Base-by-base conservation (phyloP, 768 basidiomycete species). In the Amanita brunnescens region DNA sequence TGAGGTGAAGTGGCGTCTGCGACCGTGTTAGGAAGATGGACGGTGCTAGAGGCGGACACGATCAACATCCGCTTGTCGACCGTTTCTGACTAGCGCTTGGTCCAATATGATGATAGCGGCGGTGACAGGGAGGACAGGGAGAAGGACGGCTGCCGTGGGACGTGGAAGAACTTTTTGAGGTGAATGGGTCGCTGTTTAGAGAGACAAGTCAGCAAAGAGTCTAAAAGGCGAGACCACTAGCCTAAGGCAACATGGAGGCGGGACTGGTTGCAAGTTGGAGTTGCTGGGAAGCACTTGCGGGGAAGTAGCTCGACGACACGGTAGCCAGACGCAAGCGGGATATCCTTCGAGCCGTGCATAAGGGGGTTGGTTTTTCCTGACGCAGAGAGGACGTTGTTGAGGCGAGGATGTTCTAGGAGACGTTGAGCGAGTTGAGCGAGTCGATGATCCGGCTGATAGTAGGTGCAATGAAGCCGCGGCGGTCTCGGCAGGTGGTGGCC, bases 51-150 rank as follows among this genome's bases (percentile, higher is more conserved):
- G 16, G 75, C 68, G 5, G 81, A 83, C 56, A 90, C 87, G 44
- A 83, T 86, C 2, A 80, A 84, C 88, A 91, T 90, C 63, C 88
- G 84, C 64, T 80, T 81, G 69, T 91, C 88, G 63, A 91, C 64
- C 8, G 71, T 76, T 62, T 81, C 74, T 35, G 75, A 80, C 73
- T 78, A 91, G 20, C 72, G 72, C 63, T 69, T 74, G 59, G 69
- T 90, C 61, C 64, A 79, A 87, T 0, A 68, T 59, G 8, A 62
- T 70, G 32, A 72, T 54, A 37, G 66, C 68, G 20, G 78, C 49
- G 23, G 59, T 68, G 54, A 82, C 65, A 56, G 79, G 48, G 56
- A 86, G 58, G n/a, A 91, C n/a, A n/a, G n/a, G 66, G 2, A 87
- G 74, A 2, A 89, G 61, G 50, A 90, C 84, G 0, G 81, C 89